phyloP scores from a whole-genome alignment of 495 filamentous ascomycete species.

The Neurospora discreta region DNA sequence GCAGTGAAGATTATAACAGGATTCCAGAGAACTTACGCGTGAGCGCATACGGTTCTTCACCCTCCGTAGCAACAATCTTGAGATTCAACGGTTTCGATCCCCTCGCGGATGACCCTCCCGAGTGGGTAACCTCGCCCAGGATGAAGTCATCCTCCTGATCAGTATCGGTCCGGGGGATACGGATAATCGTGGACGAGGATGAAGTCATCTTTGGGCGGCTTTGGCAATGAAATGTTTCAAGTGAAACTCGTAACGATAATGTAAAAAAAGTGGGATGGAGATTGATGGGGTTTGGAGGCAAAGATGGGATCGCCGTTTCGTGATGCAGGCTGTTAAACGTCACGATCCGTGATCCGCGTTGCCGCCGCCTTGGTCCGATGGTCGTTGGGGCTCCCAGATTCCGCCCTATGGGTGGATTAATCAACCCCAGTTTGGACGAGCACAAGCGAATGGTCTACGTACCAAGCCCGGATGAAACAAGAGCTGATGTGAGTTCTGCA shows the following conservation, averaged over 20 bases:
- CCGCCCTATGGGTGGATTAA: neutral
- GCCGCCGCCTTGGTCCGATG: neutral
- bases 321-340: neutral
- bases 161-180: slow-evolving; percentile 45
- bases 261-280: neutral
- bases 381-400: neutral
- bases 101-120: slow-evolving; percentile 14
- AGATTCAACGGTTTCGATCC: slow-evolving; percentile 39
- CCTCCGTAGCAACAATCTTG: slow-evolving; percentile 58
- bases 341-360: neutral
- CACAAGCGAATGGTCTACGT: neutral
- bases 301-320: neutral
- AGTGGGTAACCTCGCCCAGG: slow-evolving; percentile 43
- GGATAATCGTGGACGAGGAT: slow-evolving; percentile 28
- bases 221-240: neutral
- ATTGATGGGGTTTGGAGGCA: neutral
- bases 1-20: neutral
- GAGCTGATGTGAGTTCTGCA: neutral
- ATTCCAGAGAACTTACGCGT: slow-evolving; percentile 31
- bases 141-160: slow-evolving; percentile 43
- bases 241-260: neutral
- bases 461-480: neutral
- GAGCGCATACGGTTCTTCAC: slow-evolving; percentile 46
- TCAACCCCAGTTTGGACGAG: neutral
- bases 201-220: neutral